Percentiles rank a stretch among this genome's conserved stretches.
Conservation (phyloP, 208 protist genomes). For the Leishmania major region DNA sequence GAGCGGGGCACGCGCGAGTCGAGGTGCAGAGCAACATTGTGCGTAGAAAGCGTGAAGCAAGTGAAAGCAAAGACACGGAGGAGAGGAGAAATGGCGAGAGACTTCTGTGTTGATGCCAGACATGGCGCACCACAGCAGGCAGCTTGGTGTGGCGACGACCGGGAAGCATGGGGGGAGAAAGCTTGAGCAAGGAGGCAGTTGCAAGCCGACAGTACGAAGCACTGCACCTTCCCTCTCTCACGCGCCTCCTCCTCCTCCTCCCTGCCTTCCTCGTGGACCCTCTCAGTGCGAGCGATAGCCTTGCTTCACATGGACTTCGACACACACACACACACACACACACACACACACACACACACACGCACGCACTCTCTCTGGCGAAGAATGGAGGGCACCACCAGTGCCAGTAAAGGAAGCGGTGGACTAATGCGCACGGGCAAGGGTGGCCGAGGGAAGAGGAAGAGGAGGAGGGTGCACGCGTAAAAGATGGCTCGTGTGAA, state of each 20-base stretch:
- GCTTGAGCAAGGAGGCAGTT: neutral
- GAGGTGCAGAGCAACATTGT: neutral
- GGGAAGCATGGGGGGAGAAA: neutral
- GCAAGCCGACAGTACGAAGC: neutral
- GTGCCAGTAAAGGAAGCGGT: neutral
- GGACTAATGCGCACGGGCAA: neutral
- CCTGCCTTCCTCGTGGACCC: neutral
- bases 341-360: no score
- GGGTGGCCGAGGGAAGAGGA: neutral
- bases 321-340: no score
- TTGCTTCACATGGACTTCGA: neutral
- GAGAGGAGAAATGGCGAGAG: neutral
- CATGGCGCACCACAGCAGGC: neutral
- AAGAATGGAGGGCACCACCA: neutral
- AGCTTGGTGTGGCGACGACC: neutral
- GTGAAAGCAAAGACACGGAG: neutral
- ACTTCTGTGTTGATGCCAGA: neutral
- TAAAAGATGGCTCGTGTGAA: neutral
- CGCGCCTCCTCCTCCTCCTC: no score
- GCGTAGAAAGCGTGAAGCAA: no score
- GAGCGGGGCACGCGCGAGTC: neutral
- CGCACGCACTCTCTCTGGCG: neutral
- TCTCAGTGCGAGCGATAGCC: neutral
- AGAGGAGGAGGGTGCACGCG: neutral
- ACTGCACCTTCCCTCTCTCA: neutral